A percentile compares a stretch with the other conserved stretches of the same genome.
Conservation (phyloP, 257 asterid species). For the Solanum sparsipilum region DNA sequence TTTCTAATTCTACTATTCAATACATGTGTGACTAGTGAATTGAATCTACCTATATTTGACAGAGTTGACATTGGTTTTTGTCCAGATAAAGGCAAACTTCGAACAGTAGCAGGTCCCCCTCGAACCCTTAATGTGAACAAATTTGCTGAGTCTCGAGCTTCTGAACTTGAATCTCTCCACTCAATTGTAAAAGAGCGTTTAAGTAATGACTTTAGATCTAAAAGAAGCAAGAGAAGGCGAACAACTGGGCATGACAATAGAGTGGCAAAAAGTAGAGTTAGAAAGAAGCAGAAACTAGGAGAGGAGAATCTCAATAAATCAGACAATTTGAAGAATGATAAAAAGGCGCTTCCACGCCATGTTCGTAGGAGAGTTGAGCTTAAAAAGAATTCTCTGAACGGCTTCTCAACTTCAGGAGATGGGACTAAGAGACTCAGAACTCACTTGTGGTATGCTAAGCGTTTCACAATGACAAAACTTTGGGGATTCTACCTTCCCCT, state of each 20-base stretch:
- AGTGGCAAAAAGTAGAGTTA: constrained; percentile 25
- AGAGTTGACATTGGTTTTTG: not conserved
- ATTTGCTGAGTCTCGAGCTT: constrained; percentile 68
- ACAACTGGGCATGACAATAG: constrained; percentile 69
- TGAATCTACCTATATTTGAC: not conserved
- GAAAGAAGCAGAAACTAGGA: constrained; percentile 31
- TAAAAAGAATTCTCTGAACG: constrained; percentile 42
- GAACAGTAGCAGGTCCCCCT: constrained; percentile 37
- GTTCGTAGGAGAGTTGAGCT: constrained; percentile 60
- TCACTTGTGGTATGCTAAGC: constrained; percentile 92
- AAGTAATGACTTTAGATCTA: constrained; percentile 47
- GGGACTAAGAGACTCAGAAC: constrained; percentile 84
- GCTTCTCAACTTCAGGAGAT: constrained; percentile 68
- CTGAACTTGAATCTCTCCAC: constrained; percentile 67
- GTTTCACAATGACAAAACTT: constrained; percentile 59
- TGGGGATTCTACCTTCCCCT: constrained; percentile 88
- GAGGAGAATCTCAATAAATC: not conserved
- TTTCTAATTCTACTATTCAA: not conserved
- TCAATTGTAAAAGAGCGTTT: constrained; percentile 46
- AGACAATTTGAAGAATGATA: constrained; percentile 16
- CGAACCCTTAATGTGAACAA: constrained; percentile 56
- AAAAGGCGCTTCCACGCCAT: constrained; percentile 43
- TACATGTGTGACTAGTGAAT: not conserved
- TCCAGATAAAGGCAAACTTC: constrained; percentile 22
- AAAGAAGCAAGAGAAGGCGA: constrained; percentile 70